These are phyloP conservation scores for Podospora bellae-mahoneyi DNA, from an alignment of 495 filamentous ascomycete genomes.

Conservation along the genomic window DNA sequence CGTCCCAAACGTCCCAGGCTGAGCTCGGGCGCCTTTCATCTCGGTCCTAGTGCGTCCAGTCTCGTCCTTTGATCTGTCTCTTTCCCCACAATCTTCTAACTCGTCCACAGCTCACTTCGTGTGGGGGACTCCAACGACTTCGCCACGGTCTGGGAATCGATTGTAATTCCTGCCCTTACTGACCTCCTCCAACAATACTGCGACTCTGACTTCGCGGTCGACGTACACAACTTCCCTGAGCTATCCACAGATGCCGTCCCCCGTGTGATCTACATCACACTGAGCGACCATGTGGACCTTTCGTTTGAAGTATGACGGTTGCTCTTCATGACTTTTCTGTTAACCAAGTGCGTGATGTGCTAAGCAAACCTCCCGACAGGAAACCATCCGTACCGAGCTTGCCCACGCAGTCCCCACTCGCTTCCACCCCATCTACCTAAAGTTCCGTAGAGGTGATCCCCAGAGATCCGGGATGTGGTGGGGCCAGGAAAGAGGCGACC, in stretches of 20 bases:
- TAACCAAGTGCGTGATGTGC: too few relatives aligned
- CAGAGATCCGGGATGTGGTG: background rate
- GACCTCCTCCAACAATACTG: constrained; percentile 12
- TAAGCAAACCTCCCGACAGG: too few relatives aligned
- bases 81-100: background rate
- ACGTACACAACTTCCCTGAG: constrained; percentile 21
- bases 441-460: constrained; percentile 5
- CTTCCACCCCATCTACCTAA: constrained; percentile 9
- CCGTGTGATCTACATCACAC: constrained; percentile 12
- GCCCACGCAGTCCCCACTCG: background rate
- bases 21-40: constrained; percentile 3
- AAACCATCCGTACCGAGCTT: background rate
- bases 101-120: background rate
- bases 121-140: constrained; percentile 13
- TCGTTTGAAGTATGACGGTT: background rate
- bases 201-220: constrained; percentile 14
- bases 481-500: constrained; percentile 4
- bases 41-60: background rate
- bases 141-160: constrained; percentile 12
- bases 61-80: background rate
- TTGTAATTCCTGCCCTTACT: constrained; percentile 5
- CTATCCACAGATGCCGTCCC: constrained; percentile 12
- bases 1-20: background rate
- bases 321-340: too few relatives aligned
- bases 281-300: background rate